Percentiles rank a stretch among this genome's conserved stretches.
Evolutionary conservation across 176 grass and related monocot species (phyloP).

Genomic region (Phoenix dactylifera): DNA sequence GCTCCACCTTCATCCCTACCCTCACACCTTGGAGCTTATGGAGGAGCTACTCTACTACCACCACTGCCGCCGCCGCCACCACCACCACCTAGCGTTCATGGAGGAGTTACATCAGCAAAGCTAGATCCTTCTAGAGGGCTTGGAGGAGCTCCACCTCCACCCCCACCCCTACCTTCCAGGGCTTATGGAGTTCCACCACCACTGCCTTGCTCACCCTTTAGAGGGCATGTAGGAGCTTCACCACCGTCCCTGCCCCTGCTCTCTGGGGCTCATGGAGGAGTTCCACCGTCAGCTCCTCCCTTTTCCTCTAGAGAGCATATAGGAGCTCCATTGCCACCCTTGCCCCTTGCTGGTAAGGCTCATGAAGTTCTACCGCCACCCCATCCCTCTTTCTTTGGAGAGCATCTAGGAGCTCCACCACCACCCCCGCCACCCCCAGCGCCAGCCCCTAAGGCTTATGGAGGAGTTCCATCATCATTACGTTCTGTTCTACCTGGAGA

Average conservation of each 20-base stretch:
- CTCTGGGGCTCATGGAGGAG: slow-evolving; percentile 1
- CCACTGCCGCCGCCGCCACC: neutral
- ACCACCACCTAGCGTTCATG: slow-evolving; percentile 13
- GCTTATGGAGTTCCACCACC: neutral
- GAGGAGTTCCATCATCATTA: slow-evolving; percentile 23
- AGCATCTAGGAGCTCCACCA: neutral
- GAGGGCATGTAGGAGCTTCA: too few relatives aligned
- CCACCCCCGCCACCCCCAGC: neutral
- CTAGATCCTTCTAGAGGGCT: neutral
- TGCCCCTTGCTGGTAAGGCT: too few relatives aligned
- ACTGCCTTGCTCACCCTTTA: neutral
- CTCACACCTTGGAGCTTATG: neutral
- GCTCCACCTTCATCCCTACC: neutral
- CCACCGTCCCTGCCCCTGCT: neutral
- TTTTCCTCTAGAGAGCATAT: neutral
- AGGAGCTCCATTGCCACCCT: slow-evolving; percentile 1
- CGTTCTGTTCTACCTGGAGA: slow-evolving; percentile 1
- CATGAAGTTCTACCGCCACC: neutral
- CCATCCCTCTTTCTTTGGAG: neutral
- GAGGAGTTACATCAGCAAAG: neutral
- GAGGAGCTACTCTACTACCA: neutral
- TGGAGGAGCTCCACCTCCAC: neutral
- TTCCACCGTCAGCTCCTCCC: slow-evolving; percentile 7
- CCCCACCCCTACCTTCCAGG: neutral
- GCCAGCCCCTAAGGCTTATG: slow-evolving; percentile 7